Conservation (phyloP, 2,329 filamentous ascomycete genomes). For the Cryphonectria parasitica region DNA sequence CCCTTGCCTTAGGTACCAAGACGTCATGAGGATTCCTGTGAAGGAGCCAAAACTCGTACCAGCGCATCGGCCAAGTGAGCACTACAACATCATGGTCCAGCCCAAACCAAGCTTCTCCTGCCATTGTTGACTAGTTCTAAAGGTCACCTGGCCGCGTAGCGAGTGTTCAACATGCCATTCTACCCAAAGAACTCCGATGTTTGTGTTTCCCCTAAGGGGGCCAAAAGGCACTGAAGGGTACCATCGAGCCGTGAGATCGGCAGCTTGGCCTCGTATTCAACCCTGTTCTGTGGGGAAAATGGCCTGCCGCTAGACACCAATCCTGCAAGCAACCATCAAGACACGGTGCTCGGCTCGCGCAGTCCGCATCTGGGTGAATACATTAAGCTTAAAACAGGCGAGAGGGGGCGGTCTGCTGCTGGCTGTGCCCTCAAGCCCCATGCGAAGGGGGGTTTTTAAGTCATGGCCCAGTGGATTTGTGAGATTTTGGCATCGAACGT, state of each 20-base stretch:
- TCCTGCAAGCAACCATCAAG: not conserved
- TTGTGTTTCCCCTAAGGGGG: slow-evolving; percentile 1
- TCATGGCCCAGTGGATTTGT: not conserved
- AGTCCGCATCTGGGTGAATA: not conserved
- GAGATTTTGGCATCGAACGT: not conserved
- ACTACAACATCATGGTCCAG: not conserved
- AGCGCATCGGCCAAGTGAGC: not conserved
- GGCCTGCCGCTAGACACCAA: slow-evolving; percentile 8
- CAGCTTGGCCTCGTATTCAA: slow-evolving; percentile 15
- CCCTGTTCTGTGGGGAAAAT: slow-evolving; percentile 4
- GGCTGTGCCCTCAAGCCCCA: not conserved
- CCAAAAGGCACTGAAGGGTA: not conserved
- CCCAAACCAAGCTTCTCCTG: not conserved
- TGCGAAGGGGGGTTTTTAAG: not conserved
- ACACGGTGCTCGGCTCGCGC: not conserved
- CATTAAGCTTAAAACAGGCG: slow-evolving; percentile 8
- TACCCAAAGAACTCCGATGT: not conserved
- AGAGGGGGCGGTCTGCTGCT: not conserved
- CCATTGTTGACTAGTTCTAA: not conserved
- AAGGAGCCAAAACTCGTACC: not conserved
- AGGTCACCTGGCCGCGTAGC: not conserved
- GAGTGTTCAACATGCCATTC: slow-evolving; percentile 1
- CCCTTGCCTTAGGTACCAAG: slow-evolving; percentile 4
- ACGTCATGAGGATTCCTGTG: slow-evolving; percentile 6
- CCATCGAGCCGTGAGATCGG: slow-evolving; percentile 10